Evolutionary conservation across 805 yeast genomes (phyloP).

Genomic region (Lachancea sp.): DNA sequence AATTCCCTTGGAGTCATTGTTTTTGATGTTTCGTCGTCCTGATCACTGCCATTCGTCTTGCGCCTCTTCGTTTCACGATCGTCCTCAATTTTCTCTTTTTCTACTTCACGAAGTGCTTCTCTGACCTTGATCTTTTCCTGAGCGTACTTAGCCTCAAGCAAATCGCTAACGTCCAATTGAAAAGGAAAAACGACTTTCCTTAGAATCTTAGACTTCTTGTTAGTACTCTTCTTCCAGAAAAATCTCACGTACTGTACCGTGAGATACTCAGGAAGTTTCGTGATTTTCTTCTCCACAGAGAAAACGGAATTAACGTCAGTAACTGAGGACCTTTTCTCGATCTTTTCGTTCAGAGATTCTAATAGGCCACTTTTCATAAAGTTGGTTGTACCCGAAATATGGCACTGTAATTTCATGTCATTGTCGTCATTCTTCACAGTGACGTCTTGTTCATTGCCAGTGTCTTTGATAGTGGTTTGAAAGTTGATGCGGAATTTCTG

Average conservation of each 20-base stretch:
- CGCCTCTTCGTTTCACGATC: slow-evolving; percentile 63
- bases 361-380: slow-evolving; percentile 80
- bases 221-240: slow-evolving; percentile 90
- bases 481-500: slow-evolving; percentile 62
- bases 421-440: slow-evolving; percentile 43
- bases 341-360: slow-evolving; percentile 64
- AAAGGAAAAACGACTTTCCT: slow-evolving; percentile 94
- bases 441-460: slow-evolving; percentile 46
- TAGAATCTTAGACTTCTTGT: slow-evolving; percentile 85
- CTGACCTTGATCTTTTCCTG: slow-evolving; percentile 61
- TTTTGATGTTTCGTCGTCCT: slow-evolving; percentile 14
- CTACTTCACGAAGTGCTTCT: slow-evolving; percentile 69
- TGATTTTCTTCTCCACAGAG: slow-evolving; percentile 51
- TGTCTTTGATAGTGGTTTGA: slow-evolving; percentile 56
- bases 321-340: slow-evolving; percentile 70
- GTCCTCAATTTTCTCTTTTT: slow-evolving; percentile 67
- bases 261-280: slow-evolving; percentile 77
- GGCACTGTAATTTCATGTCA: slow-evolving; percentile 77
- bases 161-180: slow-evolving; percentile 80
- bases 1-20: slow-evolving; percentile 45
- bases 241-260: slow-evolving; percentile 92
- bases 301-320: slow-evolving; percentile 68
- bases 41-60: slow-evolving; percentile 26
- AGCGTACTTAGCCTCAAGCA: slow-evolving; percentile 73
- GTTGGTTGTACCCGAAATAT: slow-evolving; percentile 78